Evolutionary conservation across 768 basidiomycete species (phyloP), one percentile per base, ranked within the genome.

Genomic region (Russula abietina): DNA sequence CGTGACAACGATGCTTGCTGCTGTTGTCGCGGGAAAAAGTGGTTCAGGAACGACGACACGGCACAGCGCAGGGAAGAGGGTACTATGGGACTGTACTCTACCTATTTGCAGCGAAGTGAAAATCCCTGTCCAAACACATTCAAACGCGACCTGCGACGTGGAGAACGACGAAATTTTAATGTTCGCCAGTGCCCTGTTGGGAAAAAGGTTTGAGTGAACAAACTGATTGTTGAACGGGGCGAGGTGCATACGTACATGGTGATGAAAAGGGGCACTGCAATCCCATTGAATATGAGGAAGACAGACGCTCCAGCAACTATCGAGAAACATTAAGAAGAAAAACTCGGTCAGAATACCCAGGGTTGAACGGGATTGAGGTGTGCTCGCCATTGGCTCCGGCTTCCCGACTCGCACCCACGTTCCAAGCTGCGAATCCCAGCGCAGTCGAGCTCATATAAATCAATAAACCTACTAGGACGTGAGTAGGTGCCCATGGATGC

Each of bases 91-190:
- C 38, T 41, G 41, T 19, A 43, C 41, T 0, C 19, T 11, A 68
- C 85, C 80, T 38, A 83, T 74, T 58, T 86, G 80, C 39, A 84
- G 71, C 5, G 78, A 51, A 59, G 79, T 77, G 65, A 83, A 70
- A 9, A 80, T 62, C 8, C 73, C 77, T 14, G 82, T 78, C 84
- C 86, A 88, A 22, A 64, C 69, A 66, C 83, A 85, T 69, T 89
- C 87, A 30, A 81, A 71, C 51, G 75, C 69, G 41, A 83, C 77
- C 17, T 72, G 72, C 16, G 80, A 77, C 22, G 77, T 77, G 56
- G 70, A 78, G 51, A 57, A 36, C 70, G 57, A 73, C 67, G 26
- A 80, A 69, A 0, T 76, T 79, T 12, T 75, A 71, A 32, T 79
- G 64, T 33, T 75, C 73, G 60, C 80, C 78, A 62, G 46, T 45